Evolutionary conservation across 352 stramenopile genomes (phyloP), one percentile per base, ranked within the genome.

Genomic region (Stephanocyclus meneghinianus): DNA sequence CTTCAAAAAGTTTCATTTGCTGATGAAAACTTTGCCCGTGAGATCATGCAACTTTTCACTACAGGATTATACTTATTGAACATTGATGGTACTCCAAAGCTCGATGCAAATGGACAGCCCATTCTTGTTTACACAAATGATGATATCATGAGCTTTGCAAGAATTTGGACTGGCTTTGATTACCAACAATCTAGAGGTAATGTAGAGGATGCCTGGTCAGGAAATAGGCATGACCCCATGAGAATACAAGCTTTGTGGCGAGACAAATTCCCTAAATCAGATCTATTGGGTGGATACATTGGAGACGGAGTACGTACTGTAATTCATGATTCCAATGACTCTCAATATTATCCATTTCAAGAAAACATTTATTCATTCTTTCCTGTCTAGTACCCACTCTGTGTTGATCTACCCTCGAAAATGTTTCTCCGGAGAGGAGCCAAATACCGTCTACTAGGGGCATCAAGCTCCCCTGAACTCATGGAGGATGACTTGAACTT

Each of bases 161-260:
- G 87, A 68, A 64, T 78, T 48, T 94, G 89, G 89, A 94, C 89
- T 51, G 81, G 87, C 2, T 94, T 91, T 70, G 78, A 90, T 11
- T 74, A 78, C n/a, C 80, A 88, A 18, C 48, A 76, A 76, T 37
- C 26, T 0, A 57, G 84, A 67, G 84, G 83, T 50, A 90, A 91
- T 74, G 67, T 84, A 21, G 85, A 91, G 51, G 80, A 87, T 16
- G 35, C 69, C 47, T 74, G 75, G 65, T 81, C 51, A 48, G 75
- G 71, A 2, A 93, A 94, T 64, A 68, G 81, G 16, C 64, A 91
- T 47, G 89, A 94, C 71, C 86, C 86, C 8, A 90, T 93, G 83
- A 80, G 75, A 59, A 90, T 94, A 13, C 45, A 86, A 60, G 55
- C 73, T 37, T 57, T 40, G 5, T 91, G 83, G 78, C 76, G 87